Conservation (phyloP, 805 yeast species). For the Diddensiella caesifluorescens region DNA sequence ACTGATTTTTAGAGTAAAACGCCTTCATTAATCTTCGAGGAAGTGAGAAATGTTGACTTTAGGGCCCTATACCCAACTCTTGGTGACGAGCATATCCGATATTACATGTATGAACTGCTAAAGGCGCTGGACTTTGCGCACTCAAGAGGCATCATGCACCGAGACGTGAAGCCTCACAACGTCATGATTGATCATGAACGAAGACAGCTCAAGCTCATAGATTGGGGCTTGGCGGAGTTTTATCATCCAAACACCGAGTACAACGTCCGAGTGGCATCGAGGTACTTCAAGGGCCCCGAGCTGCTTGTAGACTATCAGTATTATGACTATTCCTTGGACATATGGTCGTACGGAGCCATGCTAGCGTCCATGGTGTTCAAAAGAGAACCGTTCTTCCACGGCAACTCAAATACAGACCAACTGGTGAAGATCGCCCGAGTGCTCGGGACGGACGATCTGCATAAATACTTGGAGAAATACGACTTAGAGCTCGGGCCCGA, state of each 20-base stretch:
- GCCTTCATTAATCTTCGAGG: conserved; percentile 84
- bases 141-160: conserved; percentile 90
- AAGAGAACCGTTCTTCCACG: conserved; percentile 89
- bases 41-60: conserved; percentile 79
- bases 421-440: conserved; percentile 84
- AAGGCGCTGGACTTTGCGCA: conserved; percentile 83
- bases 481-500: conserved; percentile 66
- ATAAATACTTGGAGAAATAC: conserved; percentile 62
- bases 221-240: conserved; percentile 94
- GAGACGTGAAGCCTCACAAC: conserved; percentile 92
- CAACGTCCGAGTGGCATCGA: conserved; percentile 86
- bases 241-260: conserved; percentile 87
- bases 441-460: conserved; percentile 74
- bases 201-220: conserved; percentile 64
- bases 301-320: conserved; percentile 72
- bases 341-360: conserved; percentile 93
- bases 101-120: conserved; percentile 75
- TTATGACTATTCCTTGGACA: conserved; percentile 82
- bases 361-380: conserved; percentile 82
- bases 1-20: conserved; percentile 43
- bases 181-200: conserved; percentile 81
- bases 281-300: conserved; percentile 92
- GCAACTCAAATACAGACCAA: conserved; percentile 87
- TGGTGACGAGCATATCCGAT: conserved; percentile 67
- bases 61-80: conserved; percentile 80